A percentile compares a stretch with the other conserved stretches of the same genome.
Evolutionary conservation across 176 grass and related monocot genomes (phyloP).

Genomic region (Echinochloa phyllopogon): DNA sequence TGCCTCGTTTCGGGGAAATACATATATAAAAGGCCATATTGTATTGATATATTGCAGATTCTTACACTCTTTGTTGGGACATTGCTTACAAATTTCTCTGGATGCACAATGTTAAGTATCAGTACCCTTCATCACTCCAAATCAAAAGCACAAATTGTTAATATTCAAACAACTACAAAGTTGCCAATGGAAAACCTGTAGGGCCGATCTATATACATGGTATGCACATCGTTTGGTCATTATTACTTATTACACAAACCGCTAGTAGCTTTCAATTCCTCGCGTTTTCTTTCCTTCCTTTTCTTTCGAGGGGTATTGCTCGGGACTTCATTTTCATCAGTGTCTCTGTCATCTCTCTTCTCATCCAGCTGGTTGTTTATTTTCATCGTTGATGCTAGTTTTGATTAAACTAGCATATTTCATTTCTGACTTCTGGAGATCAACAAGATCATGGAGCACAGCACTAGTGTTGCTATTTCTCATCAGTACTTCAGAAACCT

Average conservation of each 20-base stretch:
- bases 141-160: background rate
- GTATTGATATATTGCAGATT: background rate
- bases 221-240: background rate
- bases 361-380: conserved; percentile 20
- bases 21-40: background rate
- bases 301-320: background rate
- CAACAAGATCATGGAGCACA: conserved; percentile 49
- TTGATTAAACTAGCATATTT: conserved; percentile 43
- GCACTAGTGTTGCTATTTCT: conserved; percentile 49
- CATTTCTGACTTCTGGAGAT: conserved; percentile 52
- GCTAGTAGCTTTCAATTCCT: background rate
- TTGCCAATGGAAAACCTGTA: background rate
- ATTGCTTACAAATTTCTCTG: background rate
- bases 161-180: background rate
- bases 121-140: background rate
- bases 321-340: background rate
- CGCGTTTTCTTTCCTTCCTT: background rate
- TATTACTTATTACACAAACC: background rate
- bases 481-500: conserved; percentile 71
- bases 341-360: conserved; percentile 41
- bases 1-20: background rate
- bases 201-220: background rate
- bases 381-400: conserved; percentile 18
- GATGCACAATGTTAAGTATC: background rate
- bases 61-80: background rate